phyloP scores from a whole-genome alignment of 768 basidiomycete species.

The Pisolithus tinctorius region DNA sequence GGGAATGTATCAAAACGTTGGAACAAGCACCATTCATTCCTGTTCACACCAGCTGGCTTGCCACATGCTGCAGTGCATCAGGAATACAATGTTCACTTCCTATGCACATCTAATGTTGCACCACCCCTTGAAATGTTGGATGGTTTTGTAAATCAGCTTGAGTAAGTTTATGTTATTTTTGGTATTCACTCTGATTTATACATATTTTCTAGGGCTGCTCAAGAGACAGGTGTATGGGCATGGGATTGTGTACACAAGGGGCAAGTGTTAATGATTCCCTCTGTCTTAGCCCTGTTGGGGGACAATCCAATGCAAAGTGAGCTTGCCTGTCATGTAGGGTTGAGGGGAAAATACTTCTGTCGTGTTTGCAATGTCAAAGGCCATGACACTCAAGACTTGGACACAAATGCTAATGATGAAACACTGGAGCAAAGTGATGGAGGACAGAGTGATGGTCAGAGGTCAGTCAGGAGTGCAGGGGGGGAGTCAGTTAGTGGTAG shows the following conservation, averaged over 20 bases:
- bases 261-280: slow-evolving; percentile 10
- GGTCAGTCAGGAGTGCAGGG: not conserved
- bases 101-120: slow-evolving; percentile 18
- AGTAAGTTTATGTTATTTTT: slow-evolving; percentile 7
- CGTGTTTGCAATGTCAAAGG: slow-evolving; percentile 9
- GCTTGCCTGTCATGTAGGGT: slow-evolving; percentile 21
- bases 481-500: not conserved
- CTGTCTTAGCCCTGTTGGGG: slow-evolving; percentile 14
- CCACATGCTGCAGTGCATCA: slow-evolving; percentile 1
- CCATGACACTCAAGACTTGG: not conserved
- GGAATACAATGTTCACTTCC: slow-evolving; percentile 16
- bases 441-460: not conserved
- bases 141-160: slow-evolving; percentile 10
- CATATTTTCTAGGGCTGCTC: slow-evolving; percentile 3
- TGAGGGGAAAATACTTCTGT: slow-evolving; percentile 19
- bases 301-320: slow-evolving; percentile 12
- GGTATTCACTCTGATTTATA: not conserved
- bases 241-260: slow-evolving; percentile 12
- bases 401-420: not conserved
- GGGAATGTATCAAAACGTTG: slow-evolving; percentile 24
- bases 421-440: not conserved
- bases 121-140: slow-evolving; percentile 20
- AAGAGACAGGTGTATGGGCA: slow-evolving; percentile 11
- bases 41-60: slow-evolving; percentile 20
- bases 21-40: slow-evolving; percentile 24